Base-by-base conservation (phyloP, 192 early-diverging fungal species). In the Entomortierella chlamydospora region DNA sequence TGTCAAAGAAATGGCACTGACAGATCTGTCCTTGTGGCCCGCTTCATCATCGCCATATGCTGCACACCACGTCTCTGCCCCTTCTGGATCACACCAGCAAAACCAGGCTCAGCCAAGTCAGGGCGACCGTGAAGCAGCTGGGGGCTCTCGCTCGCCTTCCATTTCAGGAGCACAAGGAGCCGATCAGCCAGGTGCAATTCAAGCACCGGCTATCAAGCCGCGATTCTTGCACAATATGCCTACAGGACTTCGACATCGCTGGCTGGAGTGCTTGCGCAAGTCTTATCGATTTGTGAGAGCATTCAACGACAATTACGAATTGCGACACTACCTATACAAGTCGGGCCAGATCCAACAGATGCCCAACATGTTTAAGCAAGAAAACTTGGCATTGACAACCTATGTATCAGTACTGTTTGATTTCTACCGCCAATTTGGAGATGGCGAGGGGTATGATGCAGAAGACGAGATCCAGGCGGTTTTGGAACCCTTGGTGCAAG, bases 331-430 rank as follows among this genome's bases (percentile, higher is more conserved):
- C 25, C 84, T 98, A 71, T 93, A 69, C 83, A 93, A 85, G 81
- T 89, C 81, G 34, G 94, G 96, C 10, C 93, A 95, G 47, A 94
- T 97, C 83, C 90, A 94, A 25, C 93, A 96, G 59, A 83, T 97
- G 85, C 97, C 97, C 31, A 96, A 96, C 66, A 83, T 98, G 70
- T 89, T 96, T 51, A 97, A 95, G 76, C 96, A 97, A 73, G 97
- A 98, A 85, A 96, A 95, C 7, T 77, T 84, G 58, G 89, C 87
- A 71, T 87, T 89, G 52, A 83, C 90, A 70, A 85, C 93, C 65
- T 81, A 89, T 70, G 84, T 86, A 43, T 87, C 79, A 62, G 93
- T 95, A 30, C 83, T 98, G 64, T 89, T 92, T 72, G 93, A 93
- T 64, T 68, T 86, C 25, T 87, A 87, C 73, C 81, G 87, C 23